Conservation (phyloP, 2,329 filamentous ascomycete genomes). For the Ophiostoma triangulosporum region DNA sequence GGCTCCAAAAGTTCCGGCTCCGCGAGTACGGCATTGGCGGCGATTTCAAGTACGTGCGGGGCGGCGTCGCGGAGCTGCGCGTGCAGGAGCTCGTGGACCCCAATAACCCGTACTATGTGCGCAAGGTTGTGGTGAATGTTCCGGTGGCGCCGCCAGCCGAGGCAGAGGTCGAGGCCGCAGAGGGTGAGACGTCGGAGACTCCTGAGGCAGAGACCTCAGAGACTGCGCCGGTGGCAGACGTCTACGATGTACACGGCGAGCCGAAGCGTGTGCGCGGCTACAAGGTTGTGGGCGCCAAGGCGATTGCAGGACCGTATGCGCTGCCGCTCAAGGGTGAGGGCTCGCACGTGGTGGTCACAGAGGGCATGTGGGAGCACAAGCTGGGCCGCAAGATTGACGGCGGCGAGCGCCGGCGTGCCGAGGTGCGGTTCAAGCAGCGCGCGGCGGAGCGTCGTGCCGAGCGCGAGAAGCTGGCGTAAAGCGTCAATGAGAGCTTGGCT, state of each 20-base stretch:
- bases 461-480: slow-evolving; percentile 21
- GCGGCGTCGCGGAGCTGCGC: slow-evolving; percentile 38
- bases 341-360: slow-evolving; percentile 55
- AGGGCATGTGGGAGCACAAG: slow-evolving; percentile 87
- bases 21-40: slow-evolving; percentile 71
- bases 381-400: slow-evolving; percentile 88
- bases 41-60: slow-evolving; percentile 58
- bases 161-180: slow-evolving; percentile 12
- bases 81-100: slow-evolving; percentile 27
- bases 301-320: slow-evolving; percentile 63
- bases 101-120: slow-evolving; percentile 25
- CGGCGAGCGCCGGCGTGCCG: slow-evolving; percentile 77
- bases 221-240: not conserved
- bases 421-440: slow-evolving; percentile 76
- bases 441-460: slow-evolving; percentile 63
- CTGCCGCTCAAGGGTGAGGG: slow-evolving; percentile 53
- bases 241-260: not conserved
- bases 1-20: slow-evolving; percentile 72
- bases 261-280: slow-evolving; percentile 46
- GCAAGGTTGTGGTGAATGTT: slow-evolving; percentile 43
- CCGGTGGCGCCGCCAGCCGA: slow-evolving; percentile 18
- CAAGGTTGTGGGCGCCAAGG: slow-evolving; percentile 51
- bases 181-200: slow-evolving; percentile 16
- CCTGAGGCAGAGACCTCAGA: not conserved
- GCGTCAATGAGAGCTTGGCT: no score